Evolutionary conservation across 2,329 filamentous ascomycete genomes (phyloP), one percentile per base, ranked within the genome.

Genomic region (Fusarium tanahbumbuense): DNA sequence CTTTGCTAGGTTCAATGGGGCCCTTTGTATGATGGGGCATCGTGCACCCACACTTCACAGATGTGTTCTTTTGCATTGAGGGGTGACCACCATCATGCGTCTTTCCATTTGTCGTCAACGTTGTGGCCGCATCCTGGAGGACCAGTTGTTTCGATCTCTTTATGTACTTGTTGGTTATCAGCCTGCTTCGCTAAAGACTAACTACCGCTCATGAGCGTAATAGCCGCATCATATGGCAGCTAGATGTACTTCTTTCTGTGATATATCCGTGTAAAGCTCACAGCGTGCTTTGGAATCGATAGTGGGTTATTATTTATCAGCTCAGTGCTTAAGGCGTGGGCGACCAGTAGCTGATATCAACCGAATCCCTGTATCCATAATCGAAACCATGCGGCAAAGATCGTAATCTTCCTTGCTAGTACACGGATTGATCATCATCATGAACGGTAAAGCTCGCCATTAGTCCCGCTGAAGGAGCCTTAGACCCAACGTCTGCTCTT

Each of bases 11-110:
- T 64, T 70, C 55, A 60, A 74, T 61, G 69, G 69, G 69, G 60
- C 70, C 53, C 61, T 73, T 71, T 71, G 72, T 66, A 68, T 58
- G 48, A 72, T 68, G 68, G 66, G 60, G 59, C 70, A 65, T 66
- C 56, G 68, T 74, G 67, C 72, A 67, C 61, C 70, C 68, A 71
- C 64, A 69, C 64, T 70, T 60, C 52, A 61, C 53, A 44, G 66
- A 64, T 63, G 64, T 65, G 54, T 56, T 71, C 71, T 71, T 73
- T 60, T 73, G 61, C 71, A 71, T 71, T 61, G 54, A 64, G 59
- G 73, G 66, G 60, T 53, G 64, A 62, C 66, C 73, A 71, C 64
- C 60, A 59, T 63, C 61, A 72, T 69, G 67, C 68, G 58, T 69
- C 68, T 62, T 52, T 44, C 42, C 68, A 50, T 61, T 60, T 54